Base-by-base conservation (phyloP, 176 grass and related monocot species). In the Oryza punctata region DNA sequence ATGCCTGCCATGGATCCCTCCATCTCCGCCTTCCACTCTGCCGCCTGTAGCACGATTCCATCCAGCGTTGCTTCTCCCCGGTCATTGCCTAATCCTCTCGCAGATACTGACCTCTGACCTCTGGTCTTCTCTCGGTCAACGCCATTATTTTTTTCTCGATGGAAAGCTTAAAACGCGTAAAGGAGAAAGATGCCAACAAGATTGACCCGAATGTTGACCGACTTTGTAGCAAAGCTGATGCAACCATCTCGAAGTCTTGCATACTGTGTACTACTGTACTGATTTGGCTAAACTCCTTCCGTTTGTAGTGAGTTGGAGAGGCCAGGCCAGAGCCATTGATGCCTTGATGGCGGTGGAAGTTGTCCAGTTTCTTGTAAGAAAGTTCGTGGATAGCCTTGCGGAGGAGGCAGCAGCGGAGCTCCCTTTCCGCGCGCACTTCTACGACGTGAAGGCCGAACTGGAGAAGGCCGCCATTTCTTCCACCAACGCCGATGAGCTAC, bases 341-440 rank as follows among this genome's bases (percentile, higher is more conserved):
- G 84, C 11, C 13, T 69, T 65, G 7, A 90, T 90, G 84, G 61
- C 84, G 1, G 61, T 87, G 15, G 84, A 79, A 15, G 84, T 87
- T 1, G 73, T 79, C 15, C 84, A 90, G 67, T 87, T 90, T 27
- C 88, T 90, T 3, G 52, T 90, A 5, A 78, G 14, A 11, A 90
- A 90, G 67, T 87, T 83, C 41, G n/a, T 70, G 28, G 88, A 90
- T 69, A 73, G 60, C 61, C 69, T 87, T 4, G 29, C n/a, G 7
- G 82, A 81, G 72, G 88, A 87, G 21, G 79, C 77, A n/a, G 49
- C 10, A 21, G 47, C 19, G 19, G 67, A 77, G 50, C 37, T 87
- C 84, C 88, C 88, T 69, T 90, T 90, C 65, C 12, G 18, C 38
- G 32, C 49, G 27, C 79, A 86, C 6, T 90, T 90, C 61, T 21